Evolutionary conservation across 2,329 filamentous ascomycete genomes (phyloP).

Genomic region (Penicillium sp.): DNA sequence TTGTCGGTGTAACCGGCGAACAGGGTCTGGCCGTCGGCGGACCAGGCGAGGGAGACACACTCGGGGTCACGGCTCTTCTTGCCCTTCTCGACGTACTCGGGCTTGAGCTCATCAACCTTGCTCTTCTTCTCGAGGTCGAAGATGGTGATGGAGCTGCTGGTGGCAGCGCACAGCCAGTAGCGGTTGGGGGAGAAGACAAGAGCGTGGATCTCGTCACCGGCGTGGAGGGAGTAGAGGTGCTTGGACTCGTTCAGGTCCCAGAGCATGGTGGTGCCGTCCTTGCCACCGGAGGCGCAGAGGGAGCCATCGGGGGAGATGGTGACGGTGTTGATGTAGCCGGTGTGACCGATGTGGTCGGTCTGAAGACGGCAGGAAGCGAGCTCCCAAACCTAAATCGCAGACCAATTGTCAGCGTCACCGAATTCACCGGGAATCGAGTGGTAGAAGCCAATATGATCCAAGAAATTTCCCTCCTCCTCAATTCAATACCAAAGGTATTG

Average conservation of each 20-base stretch:
- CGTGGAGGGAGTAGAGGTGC: slow-evolving; percentile 99
- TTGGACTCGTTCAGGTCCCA: slow-evolving; percentile 99
- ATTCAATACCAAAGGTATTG: slow-evolving; percentile 14
- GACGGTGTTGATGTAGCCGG: slow-evolving; percentile 99
- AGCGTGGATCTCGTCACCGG: slow-evolving; percentile 99
- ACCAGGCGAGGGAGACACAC: slow-evolving; percentile 97
- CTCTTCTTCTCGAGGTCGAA: slow-evolving; percentile 99
- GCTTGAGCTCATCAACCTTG: slow-evolving; percentile 99
- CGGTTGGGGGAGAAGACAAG: slow-evolving; percentile 99
- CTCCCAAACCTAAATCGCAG: slow-evolving; percentile 80
- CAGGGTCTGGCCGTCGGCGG: slow-evolving; percentile 95
- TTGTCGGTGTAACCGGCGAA: slow-evolving; percentile 99
- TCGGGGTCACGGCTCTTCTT: slow-evolving; percentile 99
- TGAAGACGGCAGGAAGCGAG: slow-evolving; percentile 98
- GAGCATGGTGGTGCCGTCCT: slow-evolving; percentile 99
- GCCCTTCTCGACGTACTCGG: slow-evolving; percentile 90
- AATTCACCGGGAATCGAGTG: slow-evolving; percentile 5
- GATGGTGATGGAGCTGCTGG: slow-evolving; percentile 97
- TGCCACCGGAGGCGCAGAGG: slow-evolving; percentile 97
- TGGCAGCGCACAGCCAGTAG: slow-evolving; percentile 99
- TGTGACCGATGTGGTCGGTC: slow-evolving; percentile 99
- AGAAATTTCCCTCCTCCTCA: slow-evolving; percentile 16
- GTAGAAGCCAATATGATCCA: slow-evolving; percentile 4
- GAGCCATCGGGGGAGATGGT: slow-evolving; percentile 99
- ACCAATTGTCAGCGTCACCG: slow-evolving; percentile 22